These are phyloP conservation scores for Pyronema domesticum DNA, from an alignment of 495 filamentous ascomycete species.

Conservation along the genomic window DNA sequence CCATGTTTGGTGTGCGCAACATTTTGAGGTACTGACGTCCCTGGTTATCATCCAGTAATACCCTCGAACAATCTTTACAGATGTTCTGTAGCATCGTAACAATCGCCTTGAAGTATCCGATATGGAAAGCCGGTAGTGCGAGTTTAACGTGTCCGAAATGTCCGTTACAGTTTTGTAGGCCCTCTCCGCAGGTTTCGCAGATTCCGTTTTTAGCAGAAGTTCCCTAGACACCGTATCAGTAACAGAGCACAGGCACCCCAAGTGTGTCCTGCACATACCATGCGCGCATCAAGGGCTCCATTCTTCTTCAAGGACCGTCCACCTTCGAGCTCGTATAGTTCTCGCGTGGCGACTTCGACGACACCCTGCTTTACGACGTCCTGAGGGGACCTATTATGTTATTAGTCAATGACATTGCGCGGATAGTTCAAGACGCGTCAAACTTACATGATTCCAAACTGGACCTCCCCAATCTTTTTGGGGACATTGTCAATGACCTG, in stretches of 20 bases:
- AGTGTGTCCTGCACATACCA: conserved; percentile 32
- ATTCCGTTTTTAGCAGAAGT: conserved; percentile 60
- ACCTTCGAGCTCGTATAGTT: conserved; percentile 71
- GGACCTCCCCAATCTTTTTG: conserved; percentile 78
- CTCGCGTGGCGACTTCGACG: conserved; percentile 74
- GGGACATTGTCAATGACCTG: conserved; percentile 75
- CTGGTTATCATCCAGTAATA: conserved; percentile 62
- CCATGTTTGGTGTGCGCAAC: conserved; percentile 62
- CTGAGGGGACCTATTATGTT: conserved; percentile 48
- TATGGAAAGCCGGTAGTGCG: conserved; percentile 79
- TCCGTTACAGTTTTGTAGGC: conserved; percentile 66
- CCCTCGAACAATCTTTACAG: conserved; percentile 69
- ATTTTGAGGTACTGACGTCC: conserved; percentile 54
- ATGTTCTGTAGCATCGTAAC: conserved; percentile 79
- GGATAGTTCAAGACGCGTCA: background rate
- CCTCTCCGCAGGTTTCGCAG: conserved; percentile 68
- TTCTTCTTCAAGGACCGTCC: conserved; percentile 51
- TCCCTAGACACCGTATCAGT: conserved; percentile 31
- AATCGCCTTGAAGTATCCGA: conserved; percentile 84
- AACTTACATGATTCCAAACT: conserved; percentile 76
- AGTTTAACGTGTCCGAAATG: conserved; percentile 88
- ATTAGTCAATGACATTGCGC: conserved; percentile 14
- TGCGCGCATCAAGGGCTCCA: conserved; percentile 68
- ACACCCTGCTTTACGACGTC: conserved; percentile 90
- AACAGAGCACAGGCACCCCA: conserved; percentile 7